Evolutionary conservation across 768 basidiomycete genomes (phyloP).

Genomic region (Daedaleopsis sinensis): DNA sequence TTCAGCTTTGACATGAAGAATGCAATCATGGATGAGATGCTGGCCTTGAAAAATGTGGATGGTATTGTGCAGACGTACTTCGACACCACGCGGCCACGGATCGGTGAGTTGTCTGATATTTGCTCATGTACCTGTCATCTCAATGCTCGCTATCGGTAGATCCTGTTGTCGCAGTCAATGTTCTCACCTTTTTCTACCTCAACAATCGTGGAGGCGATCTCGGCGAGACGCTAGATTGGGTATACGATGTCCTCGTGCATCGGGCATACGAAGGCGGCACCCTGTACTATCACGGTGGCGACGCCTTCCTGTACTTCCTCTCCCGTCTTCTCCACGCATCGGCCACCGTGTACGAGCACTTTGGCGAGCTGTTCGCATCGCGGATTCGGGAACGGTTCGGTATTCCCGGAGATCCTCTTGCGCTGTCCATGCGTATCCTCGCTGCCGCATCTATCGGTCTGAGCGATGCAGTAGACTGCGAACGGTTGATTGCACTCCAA

Average conservation of each 20-base stretch:
- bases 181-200: constrained; percentile 47
- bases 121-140: constrained; percentile 50
- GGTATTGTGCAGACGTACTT: constrained; percentile 38
- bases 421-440: constrained; percentile 53
- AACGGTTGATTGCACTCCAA: constrained; percentile 46
- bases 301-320: constrained; percentile 51
- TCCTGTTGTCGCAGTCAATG: constrained; percentile 52
- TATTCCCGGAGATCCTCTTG: constrained; percentile 47
- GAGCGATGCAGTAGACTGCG: constrained; percentile 43
- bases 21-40: constrained; percentile 56
- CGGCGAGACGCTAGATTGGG: constrained; percentile 43
- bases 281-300: constrained; percentile 48
- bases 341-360: constrained; percentile 4
- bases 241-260: constrained; percentile 46
- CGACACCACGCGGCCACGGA: constrained; percentile 3
- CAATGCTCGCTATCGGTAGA: constrained; percentile 50
- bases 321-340: constrained; percentile 42
- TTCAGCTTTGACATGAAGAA: constrained; percentile 5
- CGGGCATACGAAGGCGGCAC: constrained; percentile 53
- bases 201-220: constrained; percentile 48
- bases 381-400: constrained; percentile 50
- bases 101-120: neutral
- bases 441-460: constrained; percentile 44
- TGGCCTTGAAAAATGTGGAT: constrained; percentile 46
- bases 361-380: constrained; percentile 42